Percentiles rank a stretch among this genome's conserved stretches.
These are phyloP conservation scores for Vitis hybrid DNA, from an alignment of 177 flowering plant species.

Conservation along the genomic window DNA sequence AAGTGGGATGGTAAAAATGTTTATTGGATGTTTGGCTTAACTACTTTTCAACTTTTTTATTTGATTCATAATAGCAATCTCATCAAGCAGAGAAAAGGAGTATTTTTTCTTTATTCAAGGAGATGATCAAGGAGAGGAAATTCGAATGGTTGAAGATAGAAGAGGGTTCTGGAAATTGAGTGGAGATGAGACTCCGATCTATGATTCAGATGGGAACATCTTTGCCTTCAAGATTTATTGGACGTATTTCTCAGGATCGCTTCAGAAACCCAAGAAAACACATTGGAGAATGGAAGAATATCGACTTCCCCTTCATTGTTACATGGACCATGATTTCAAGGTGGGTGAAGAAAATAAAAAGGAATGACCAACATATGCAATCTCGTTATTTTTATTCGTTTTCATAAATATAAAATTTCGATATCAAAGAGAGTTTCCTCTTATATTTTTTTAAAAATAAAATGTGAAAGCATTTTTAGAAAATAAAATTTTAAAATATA, in stretches of 20 bases:
- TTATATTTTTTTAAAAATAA: no score
- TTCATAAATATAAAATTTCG: no score
- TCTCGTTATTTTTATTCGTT: no score
- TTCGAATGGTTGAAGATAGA: constrained; percentile 3
- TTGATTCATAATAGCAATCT: background rate
- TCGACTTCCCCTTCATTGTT: no score
- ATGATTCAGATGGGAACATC: background rate
- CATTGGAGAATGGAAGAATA: constrained; percentile 12
- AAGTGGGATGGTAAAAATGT: no score
- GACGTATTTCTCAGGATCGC: background rate
- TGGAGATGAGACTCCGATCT: background rate
- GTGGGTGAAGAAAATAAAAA: no score
- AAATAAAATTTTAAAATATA: no score
- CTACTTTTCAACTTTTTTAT: background rate
- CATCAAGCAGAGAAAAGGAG: background rate
- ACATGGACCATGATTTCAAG: no score
- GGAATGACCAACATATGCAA: no score
- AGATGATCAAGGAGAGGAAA: background rate
- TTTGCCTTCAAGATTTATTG: background rate
- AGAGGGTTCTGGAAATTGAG: constrained; percentile 6
- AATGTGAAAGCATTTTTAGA: no score
- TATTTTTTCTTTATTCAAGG: background rate
- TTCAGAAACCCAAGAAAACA: background rate
- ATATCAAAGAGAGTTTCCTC: no score
- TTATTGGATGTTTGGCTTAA: background rate